phyloP scores from a whole-genome alignment of 192 early-diverging fungal genomes.

The Gonapodya prolifera region DNA sequence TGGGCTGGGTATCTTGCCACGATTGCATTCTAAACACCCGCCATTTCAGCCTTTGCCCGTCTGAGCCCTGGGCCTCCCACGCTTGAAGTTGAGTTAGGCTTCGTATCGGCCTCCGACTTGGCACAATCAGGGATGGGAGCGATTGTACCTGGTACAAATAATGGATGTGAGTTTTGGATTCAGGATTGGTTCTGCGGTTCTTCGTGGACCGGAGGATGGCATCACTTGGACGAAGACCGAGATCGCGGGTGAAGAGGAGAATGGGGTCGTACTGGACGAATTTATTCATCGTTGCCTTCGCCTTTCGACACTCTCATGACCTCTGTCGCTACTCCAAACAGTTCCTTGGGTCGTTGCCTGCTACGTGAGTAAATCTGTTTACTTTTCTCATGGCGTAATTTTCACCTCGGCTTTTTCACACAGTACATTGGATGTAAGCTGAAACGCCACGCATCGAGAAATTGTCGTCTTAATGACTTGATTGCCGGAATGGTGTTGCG shows the following conservation, averaged over 20 bases:
- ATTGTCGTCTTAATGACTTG: background rate
- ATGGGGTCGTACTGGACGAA: too few species aligned
- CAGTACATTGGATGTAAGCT: background rate
- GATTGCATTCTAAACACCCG: too few species aligned
- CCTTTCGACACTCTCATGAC: too few species aligned
- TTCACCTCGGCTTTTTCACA: too few species aligned
- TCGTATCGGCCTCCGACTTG: background rate
- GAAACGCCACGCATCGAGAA: background rate
- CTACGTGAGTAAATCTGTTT: background rate
- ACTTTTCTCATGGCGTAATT: background rate
- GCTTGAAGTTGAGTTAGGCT: background rate
- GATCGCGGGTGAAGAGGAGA: too few species aligned
- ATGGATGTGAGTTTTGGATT: background rate
- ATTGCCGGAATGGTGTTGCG: background rate
- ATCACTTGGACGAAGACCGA: too few species aligned
- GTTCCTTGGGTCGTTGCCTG: background rate
- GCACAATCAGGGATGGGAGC: background rate
- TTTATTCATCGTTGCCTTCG: too few species aligned
- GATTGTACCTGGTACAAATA: background rate
- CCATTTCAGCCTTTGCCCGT: background rate
- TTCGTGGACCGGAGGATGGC: too few species aligned
- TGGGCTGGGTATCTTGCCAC: too few species aligned
- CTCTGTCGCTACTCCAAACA: too few species aligned
- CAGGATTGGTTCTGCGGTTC: too few species aligned
- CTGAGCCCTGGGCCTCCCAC: background rate